Conservation (phyloP, 1,284 basidiomycete genomes). For the Chiua sp. region DNA sequence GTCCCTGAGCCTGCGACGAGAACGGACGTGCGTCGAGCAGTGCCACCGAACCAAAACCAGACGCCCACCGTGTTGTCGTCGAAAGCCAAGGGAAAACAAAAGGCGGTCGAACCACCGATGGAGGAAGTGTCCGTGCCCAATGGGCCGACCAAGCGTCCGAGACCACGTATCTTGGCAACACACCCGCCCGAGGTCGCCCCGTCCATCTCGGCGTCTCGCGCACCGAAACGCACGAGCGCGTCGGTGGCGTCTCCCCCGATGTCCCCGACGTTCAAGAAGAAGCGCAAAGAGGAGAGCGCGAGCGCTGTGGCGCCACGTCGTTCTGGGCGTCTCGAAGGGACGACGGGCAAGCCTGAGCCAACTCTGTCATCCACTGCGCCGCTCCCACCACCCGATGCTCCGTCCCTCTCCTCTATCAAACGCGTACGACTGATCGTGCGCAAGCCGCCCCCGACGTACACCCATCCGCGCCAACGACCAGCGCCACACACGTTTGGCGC, state of each 20-base stretch:
- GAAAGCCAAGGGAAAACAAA: constrained; percentile 41
- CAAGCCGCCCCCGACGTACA: constrained; percentile 59
- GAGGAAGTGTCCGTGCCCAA: constrained; percentile 17
- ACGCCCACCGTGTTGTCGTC: constrained; percentile 19
- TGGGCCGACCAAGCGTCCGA: constrained; percentile 17
- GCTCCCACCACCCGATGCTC: neutral
- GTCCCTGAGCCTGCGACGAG: constrained; percentile 11
- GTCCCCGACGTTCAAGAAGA: constrained; percentile 30
- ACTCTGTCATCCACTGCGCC: neutral
- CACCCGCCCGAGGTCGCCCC: constrained; percentile 16
- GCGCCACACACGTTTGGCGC: constrained; percentile 53
- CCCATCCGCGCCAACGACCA: constrained; percentile 73
- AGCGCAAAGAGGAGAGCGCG: constrained; percentile 17
- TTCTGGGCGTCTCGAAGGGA: constrained; percentile 29
- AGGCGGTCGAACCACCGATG: constrained; percentile 41
- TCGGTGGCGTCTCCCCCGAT: constrained; percentile 17
- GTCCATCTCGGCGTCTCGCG: constrained; percentile 14
- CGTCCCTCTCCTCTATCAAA: constrained; percentile 44
- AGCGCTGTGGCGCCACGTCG: constrained; percentile 17
- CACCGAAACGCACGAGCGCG: constrained; percentile 23
- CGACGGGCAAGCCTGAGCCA: constrained; percentile 19
- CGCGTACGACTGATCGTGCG: constrained; percentile 76
- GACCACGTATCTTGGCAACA: constrained; percentile 3
- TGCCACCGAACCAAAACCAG: constrained; percentile 7
- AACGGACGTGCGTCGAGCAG: constrained; percentile 11